Evolutionary conservation across 1,284 basidiomycete genomes (phyloP), one percentile per base, ranked within the genome.

Genomic region (Pseudozyma pruni): DNA sequence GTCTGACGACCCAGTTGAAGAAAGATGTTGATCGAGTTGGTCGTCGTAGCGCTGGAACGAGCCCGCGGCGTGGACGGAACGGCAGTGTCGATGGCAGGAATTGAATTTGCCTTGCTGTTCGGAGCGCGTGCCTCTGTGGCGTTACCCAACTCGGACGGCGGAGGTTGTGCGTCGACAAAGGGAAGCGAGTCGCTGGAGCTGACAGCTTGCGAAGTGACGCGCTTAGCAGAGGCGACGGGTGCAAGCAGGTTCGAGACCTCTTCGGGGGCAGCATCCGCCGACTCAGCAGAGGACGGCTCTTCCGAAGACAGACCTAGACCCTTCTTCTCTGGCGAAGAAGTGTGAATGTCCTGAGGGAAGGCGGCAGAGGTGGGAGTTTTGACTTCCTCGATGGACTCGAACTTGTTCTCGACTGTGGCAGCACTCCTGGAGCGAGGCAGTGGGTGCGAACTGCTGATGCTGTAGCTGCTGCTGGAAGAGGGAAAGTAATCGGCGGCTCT

Each of bases 1-100:
- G 95, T 93, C 79, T 95, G 92, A 32, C 92, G 86, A 1, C 93
- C 94, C 6, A 97, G 87, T 79, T 97, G 94, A 47, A 98, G 85
- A 83, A 93, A 98, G 16, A 95, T 88, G 22, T 70, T 53, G 45
- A 70, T 48, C 13, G 51, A 49, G 6, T 38, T 35, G 2, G 52
- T 25, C 25, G 52, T 25, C 25, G 66, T 32, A 11, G 39, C 9
- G 25, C 41, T 48, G 8, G 59, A 53, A 6, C 49, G 37, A 22
- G 14, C 35, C 1, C 62, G 62, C 17, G 47, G 51, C 17, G 55
- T 55, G 2, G 56, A 22, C 3, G 47, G 17, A 4, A 48, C 38
- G 1, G 19, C 46, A 17, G 42, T 19, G 11, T 39, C 42, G 14
- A 31, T 8, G 3, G 27, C 33, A 13, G 44, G 10, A 7, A 17